Evolutionary conservation across 202 grass and related monocot species (phyloP).

Genomic region (Panicum hallii): DNA sequence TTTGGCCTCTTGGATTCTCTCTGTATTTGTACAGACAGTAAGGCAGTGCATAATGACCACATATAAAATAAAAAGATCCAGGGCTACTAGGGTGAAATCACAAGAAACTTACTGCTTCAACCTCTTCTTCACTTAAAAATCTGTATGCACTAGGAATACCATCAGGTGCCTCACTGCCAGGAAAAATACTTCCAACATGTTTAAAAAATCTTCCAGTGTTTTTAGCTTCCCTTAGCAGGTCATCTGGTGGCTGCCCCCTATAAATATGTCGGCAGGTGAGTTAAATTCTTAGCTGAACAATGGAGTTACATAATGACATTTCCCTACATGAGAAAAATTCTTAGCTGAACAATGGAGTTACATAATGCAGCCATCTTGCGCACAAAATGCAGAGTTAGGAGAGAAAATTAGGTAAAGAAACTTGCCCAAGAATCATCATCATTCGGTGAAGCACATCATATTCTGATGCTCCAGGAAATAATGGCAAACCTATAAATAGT

Average conservation of each 20-base stretch:
- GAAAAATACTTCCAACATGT: constrained; percentile 61
- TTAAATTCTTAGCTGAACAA: constrained; percentile 31
- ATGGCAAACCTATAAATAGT: constrained; percentile 91
- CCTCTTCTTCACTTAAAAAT: constrained; percentile 88
- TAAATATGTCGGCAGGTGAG: constrained; percentile 28
- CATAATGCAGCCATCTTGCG: constrained; percentile 3
- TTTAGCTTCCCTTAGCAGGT: constrained; percentile 86
- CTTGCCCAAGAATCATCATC: constrained; percentile 83
- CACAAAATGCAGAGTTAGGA: constrained; percentile 38
- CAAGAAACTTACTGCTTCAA: constrained; percentile 68
- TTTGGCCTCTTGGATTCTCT: constrained; percentile 70
- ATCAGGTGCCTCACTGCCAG: constrained; percentile 32
- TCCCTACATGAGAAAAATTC: constrained; percentile 22
- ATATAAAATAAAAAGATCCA: constrained; percentile 30
- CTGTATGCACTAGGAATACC: constrained; percentile 63
- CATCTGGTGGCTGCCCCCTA: constrained; percentile 87
- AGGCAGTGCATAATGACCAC: constrained; percentile 16
- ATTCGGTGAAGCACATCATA: constrained; percentile 92
- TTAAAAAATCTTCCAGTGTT: constrained; percentile 81
- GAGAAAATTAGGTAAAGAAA: constrained; percentile 29
- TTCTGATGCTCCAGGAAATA: constrained; percentile 97
- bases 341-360: constrained; percentile 14
- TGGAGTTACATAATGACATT: constrained; percentile 10
- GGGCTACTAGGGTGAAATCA: constrained; percentile 36
- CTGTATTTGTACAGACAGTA: constrained; percentile 56